phyloP scores from a whole-genome alignment of 2,329 filamentous ascomycete genomes.

The Dactylellina parvicollis region DNA sequence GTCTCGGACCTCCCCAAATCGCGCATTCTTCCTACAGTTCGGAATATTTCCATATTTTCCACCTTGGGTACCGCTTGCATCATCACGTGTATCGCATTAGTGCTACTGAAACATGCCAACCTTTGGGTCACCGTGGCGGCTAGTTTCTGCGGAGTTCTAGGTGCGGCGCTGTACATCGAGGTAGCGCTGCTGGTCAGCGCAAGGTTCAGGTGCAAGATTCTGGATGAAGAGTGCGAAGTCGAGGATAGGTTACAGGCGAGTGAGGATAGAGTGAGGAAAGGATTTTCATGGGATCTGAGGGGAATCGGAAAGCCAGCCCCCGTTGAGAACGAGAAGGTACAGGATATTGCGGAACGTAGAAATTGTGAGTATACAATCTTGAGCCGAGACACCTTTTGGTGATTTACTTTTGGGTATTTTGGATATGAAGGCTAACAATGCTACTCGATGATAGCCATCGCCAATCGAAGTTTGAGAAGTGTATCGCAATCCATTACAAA shows the following conservation, averaged over 20 bases:
- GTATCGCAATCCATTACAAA: constrained; percentile 19
- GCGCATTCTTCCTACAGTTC: constrained; percentile 38
- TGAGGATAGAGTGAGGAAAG: constrained; percentile 24
- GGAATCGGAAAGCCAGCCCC: constrained; percentile 27
- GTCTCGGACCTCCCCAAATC: constrained; percentile 30
- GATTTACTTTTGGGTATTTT: constrained; percentile 2
- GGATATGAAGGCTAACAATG: constrained; percentile 24
- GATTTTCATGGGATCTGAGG: constrained; percentile 40
- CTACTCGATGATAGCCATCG: constrained; percentile 23
- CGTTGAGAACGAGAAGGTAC: constrained; percentile 2
- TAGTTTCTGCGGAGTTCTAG: constrained; percentile 42
- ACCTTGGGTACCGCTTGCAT: constrained; percentile 32
- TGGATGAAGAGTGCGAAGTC: constrained; percentile 45
- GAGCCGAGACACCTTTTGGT: background rate
- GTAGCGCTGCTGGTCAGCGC: constrained; percentile 46
- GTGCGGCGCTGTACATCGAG: constrained; percentile 43
- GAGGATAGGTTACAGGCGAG: constrained; percentile 35
- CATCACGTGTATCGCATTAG: constrained; percentile 44
- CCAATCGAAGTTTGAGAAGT: constrained; percentile 43
- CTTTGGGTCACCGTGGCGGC: constrained; percentile 42
- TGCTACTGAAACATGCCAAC: constrained; percentile 35
- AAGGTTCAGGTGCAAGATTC: constrained; percentile 31
- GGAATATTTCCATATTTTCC: constrained; percentile 50
- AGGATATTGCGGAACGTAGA: constrained; percentile 22
- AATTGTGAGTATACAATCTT: constrained; percentile 17